Percentiles rank a stretch among this genome's conserved stretches.
Conservation (phyloP, 2,329 filamentous ascomycete species). For the Curvularia lunata region DNA sequence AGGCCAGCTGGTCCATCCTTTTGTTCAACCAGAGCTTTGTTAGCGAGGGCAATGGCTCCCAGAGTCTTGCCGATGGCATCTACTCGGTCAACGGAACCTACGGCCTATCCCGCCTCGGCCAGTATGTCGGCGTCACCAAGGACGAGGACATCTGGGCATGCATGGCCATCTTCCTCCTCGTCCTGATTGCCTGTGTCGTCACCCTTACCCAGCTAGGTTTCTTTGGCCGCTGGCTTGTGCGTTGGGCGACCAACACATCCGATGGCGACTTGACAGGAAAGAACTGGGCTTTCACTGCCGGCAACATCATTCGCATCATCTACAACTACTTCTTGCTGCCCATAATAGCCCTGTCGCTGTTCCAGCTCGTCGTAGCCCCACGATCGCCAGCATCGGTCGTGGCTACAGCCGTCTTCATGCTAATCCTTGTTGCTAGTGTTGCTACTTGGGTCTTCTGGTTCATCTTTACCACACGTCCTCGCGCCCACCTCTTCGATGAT, state of each 20-base stretch:
- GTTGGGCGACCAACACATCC: conserved; percentile 70
- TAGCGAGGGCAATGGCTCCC: conserved; percentile 67
- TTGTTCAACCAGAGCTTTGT: conserved; percentile 95
- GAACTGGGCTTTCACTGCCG: conserved; percentile 79
- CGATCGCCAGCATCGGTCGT: conserved; percentile 73
- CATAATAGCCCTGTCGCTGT: conserved; percentile 84
- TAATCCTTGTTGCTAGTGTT: conserved; percentile 75
- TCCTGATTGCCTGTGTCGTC: conserved; percentile 72
- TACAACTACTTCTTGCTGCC: conserved; percentile 94
- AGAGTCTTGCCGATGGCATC: conserved; percentile 80
- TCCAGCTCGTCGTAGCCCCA: conserved; percentile 80
- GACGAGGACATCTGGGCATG: conserved; percentile 88
- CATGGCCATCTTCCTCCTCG: conserved; percentile 88
- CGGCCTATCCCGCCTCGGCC: conserved; percentile 78
- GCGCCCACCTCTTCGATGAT: conserved; percentile 90
- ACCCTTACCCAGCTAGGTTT: conserved; percentile 79
- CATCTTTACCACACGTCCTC: conserved; percentile 80
- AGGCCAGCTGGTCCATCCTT: conserved; percentile 84
- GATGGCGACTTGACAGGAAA: conserved; percentile 90
- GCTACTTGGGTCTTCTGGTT: conserved; percentile 80
- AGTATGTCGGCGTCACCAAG: conserved; percentile 79
- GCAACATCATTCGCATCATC: conserved; percentile 73
- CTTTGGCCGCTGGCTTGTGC: conserved; percentile 75
- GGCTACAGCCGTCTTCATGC: conserved; percentile 74
- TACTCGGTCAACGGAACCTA: conserved; percentile 80